Evolutionary conservation across 2,329 filamentous ascomycete genomes (phyloP), one percentile per base, ranked within the genome.

Genomic region (Aspergillus tamarii): DNA sequence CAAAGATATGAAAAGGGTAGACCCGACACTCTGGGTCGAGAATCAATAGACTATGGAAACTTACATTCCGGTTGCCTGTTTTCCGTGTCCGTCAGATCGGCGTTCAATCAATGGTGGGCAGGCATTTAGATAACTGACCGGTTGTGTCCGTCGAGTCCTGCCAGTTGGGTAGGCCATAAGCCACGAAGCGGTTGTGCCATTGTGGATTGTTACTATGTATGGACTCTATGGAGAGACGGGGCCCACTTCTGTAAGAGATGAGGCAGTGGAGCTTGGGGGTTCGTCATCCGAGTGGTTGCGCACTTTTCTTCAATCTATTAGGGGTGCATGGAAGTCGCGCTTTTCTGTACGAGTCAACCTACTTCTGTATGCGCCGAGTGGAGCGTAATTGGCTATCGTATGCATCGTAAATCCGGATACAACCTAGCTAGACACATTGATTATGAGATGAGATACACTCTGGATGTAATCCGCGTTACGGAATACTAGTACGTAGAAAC

Each of bases 341-440:
- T 55, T 4, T 41, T 28, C 19, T 34, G 32, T 34, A 34, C 10
- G 32, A 34, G 45, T 48, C 16, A 12, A 12, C 21, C 43, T 46
- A 46, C 43, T 11, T 4, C 12, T 30, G 52, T 36, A 54, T 54
- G 32, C n/a, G 32, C 32, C n/a, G 52, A 39, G 52, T 55, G 52
- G 32, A 55, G 52, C 21, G n/a, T 26, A 39, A n/a, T 55, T 36
- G 21, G 36, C 52, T 7, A 36, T 10, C 21, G 23, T 59, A 57
- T 52, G 63, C 60, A 63, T 52, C 45, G 57, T 48, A 52, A 57
- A 56, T 62, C 46, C 46, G 46, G 48, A 45, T 54, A 30, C 16
- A 60, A 41, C 58, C 48, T 45, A 59, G 16, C 19, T n/a, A 41
- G 39, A 41, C 16, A 23, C 34, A 30, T 23, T 50, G 16, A 52